These are phyloP conservation scores for Sherardia arvensis DNA, from an alignment of 257 asterid genomes.

Conservation along the genomic window DNA sequence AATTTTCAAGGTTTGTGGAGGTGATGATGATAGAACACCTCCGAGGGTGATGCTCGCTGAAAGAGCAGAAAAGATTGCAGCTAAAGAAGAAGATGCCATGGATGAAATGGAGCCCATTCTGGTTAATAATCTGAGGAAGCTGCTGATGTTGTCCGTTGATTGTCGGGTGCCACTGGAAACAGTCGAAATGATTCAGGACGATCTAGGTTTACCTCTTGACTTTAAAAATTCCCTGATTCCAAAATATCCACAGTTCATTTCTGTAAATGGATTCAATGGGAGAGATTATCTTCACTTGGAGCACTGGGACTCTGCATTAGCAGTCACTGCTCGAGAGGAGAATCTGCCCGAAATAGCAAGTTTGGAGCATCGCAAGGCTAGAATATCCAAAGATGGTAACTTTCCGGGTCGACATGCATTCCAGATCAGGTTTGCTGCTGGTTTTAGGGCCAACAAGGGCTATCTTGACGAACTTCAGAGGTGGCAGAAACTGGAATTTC, in stretches of 20 bases:
- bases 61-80: conserved; percentile 59
- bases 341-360: conserved; percentile 25
- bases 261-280: conserved; percentile 40
- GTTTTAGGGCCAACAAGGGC: conserved; percentile 79
- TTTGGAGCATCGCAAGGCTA: conserved; percentile 19
- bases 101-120: conserved; percentile 66
- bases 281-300: conserved; percentile 64
- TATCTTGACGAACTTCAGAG: conserved; percentile 64
- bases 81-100: conserved; percentile 41
- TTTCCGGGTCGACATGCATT: conserved; percentile 65
- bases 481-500: conserved; percentile 95
- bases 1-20: conserved; percentile 52
- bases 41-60: conserved; percentile 61
- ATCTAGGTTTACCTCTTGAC: conserved; percentile 72
- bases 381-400: conserved; percentile 69
- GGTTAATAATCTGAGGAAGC: conserved; percentile 65
- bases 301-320: conserved; percentile 87
- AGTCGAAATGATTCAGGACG: conserved; percentile 40
- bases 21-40: conserved; percentile 36
- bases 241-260: conserved; percentile 64
- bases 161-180: conserved; percentile 64
- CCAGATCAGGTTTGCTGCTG: conserved; percentile 56
- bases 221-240: conserved; percentile 52
- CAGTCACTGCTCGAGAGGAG: conserved; percentile 78
- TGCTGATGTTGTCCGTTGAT: conserved; percentile 83